Conservation (phyloP, 179 eudicot genomes). For the Silene coronaria region DNA sequence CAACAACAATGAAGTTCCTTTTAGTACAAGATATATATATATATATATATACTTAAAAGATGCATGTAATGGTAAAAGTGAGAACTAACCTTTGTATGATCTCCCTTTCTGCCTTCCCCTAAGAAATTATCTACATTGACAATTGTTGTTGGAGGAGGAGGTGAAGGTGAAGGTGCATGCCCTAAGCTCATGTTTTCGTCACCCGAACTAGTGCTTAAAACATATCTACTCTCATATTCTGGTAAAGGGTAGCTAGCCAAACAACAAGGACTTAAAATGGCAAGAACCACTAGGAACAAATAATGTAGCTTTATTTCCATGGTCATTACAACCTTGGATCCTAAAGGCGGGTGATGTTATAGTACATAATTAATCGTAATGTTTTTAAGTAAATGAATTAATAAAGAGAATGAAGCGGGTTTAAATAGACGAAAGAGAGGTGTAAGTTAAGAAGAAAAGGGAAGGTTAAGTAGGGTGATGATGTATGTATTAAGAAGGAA, state of each 20-base stretch:
- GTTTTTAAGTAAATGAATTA: constrained; percentile 7
- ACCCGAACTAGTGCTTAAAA: not conserved
- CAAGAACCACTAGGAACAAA: constrained; percentile 9
- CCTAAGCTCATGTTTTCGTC: not conserved
- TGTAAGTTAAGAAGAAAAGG: constrained; percentile 1
- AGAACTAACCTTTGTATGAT: constrained; percentile 28
- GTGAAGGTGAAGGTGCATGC: constrained; percentile 18
- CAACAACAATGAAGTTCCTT: not conserved
- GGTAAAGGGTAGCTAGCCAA: constrained; percentile 24
- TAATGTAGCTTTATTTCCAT: constrained; percentile 4
- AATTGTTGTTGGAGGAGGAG: constrained; percentile 16
- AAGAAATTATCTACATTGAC: constrained; percentile 26
- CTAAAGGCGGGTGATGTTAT: not conserved
- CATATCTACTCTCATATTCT: not conserved
- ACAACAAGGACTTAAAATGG: constrained; percentile 19
- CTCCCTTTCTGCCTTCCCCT: constrained; percentile 9
- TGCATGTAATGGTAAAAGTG: not conserved
- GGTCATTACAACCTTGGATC: not conserved
- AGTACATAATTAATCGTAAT: not conserved
- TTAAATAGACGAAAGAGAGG: constrained; percentile 10
- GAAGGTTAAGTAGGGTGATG: not conserved
- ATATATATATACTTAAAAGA: too few species aligned
- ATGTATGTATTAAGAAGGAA: not conserved
- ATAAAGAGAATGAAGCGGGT: constrained; percentile 10
- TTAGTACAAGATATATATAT: too few species aligned